These are phyloP conservation scores for Chaetomium tenue DNA, from an alignment of 495 filamentous ascomycete species.

Conservation along the genomic window DNA sequence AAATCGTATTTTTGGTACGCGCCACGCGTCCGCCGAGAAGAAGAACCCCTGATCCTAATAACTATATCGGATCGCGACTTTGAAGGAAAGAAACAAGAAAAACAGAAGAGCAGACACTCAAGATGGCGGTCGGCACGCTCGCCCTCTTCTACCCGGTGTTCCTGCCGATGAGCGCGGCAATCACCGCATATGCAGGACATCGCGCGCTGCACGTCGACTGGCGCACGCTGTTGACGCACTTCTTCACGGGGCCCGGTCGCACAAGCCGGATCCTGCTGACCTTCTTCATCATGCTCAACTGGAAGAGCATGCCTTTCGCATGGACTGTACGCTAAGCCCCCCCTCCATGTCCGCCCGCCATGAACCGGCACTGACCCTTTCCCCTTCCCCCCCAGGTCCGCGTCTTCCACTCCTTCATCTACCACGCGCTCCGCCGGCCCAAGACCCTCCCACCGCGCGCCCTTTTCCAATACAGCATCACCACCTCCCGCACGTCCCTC, in stretches of 20 bases:
- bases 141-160: slow-evolving; percentile 41
- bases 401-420: slow-evolving; percentile 59
- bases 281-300: slow-evolving; percentile 56
- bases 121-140: slow-evolving; percentile 46
- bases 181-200: slow-evolving; percentile 43
- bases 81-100: background rate
- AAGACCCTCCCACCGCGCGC: slow-evolving; percentile 46
- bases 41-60: slow-evolving; percentile 4
- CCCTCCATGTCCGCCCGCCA: slow-evolving; percentile 1
- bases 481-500: slow-evolving; percentile 55
- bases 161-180: slow-evolving; percentile 37
- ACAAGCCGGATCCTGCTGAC: slow-evolving; percentile 50
- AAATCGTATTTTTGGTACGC: slow-evolving; percentile 11
- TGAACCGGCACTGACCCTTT: background rate
- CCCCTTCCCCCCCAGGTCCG: slow-evolving; percentile 50
- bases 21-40: background rate
- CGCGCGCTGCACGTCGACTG: slow-evolving; percentile 40
- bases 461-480: slow-evolving; percentile 66
- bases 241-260: slow-evolving; percentile 51
- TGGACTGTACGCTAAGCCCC: slow-evolving; percentile 61
- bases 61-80: background rate
- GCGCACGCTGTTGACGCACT: slow-evolving; percentile 35
- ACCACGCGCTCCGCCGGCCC: slow-evolving; percentile 52
- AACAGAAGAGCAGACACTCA: slow-evolving; percentile 4
- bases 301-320: slow-evolving; percentile 71